These are phyloP conservation scores for Petrea volubilis DNA, from an alignment of 257 asterid genomes.

Conservation along the genomic window DNA sequence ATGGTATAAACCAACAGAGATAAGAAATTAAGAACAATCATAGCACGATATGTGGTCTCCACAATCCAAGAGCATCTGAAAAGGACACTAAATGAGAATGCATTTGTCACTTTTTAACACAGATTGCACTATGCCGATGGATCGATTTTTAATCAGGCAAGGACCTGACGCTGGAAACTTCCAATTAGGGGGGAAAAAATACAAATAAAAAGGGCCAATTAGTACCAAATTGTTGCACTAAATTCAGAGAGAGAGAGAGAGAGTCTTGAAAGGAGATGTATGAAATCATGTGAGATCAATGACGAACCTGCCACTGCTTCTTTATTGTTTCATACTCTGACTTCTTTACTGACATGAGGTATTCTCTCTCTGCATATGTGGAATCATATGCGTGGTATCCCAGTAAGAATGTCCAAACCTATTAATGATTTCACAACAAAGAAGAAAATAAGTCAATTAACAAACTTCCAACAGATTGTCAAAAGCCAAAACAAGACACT, in stretches of 20 bases:
- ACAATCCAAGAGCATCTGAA: not conserved
- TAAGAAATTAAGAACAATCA: not conserved
- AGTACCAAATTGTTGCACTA: not conserved
- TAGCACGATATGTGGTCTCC: not conserved
- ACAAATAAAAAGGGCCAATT: constrained; percentile 5
- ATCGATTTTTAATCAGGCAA: not conserved
- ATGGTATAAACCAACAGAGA: not conserved
- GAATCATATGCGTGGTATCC: constrained; percentile 82
- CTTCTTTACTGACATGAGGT: constrained; percentile 68
- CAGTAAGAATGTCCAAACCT: constrained; percentile 89
- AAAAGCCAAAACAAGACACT: constrained; percentile 12
- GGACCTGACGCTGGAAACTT: not conserved
- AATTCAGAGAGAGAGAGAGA: constrained; percentile 1
- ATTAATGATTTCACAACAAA: constrained; percentile 22
- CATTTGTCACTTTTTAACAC: not conserved
- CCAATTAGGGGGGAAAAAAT: not conserved
- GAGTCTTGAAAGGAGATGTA: constrained; percentile 4
- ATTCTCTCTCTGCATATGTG: constrained; percentile 89
- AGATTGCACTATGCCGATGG: not conserved
- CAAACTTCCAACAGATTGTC: constrained; percentile 9
- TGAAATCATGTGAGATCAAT: constrained; percentile 14
- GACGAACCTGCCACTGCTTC: constrained; percentile 94
- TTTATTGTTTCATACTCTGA: constrained; percentile 82
- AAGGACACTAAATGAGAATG: not conserved
- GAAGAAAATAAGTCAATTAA: constrained; percentile 3